phyloP scores from a whole-genome alignment of 805 yeast species.

The Candida pseudofarinosa region DNA sequence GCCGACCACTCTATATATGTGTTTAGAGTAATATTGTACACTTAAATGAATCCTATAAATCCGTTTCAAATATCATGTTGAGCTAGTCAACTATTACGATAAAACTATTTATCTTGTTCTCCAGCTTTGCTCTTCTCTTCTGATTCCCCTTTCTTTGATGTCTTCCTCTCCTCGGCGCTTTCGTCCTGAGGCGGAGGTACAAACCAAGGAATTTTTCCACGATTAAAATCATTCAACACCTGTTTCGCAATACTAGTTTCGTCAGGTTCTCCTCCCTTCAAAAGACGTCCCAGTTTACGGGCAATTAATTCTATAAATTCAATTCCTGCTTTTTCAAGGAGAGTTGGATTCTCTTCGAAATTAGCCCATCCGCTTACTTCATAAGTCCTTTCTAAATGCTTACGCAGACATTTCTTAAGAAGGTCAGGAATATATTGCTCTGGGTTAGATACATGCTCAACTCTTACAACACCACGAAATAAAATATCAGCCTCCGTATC shows the following conservation, averaged over 20 bases:
- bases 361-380: constrained; percentile 85
- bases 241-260: constrained; percentile 89
- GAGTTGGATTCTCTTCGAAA: constrained; percentile 42
- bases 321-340: constrained; percentile 40
- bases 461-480: constrained; percentile 96
- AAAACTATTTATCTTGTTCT: constrained; percentile 10
- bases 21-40: not conserved
- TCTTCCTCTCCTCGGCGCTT: constrained; percentile 50
- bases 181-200: constrained; percentile 85
- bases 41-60: not conserved
- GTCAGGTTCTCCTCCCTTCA: constrained; percentile 98
- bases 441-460: constrained; percentile 93
- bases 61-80: constrained; percentile 6
- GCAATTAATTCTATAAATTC: constrained; percentile 91
- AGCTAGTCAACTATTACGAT: not conserved
- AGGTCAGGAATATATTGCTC: constrained; percentile 93
- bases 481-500: constrained; percentile 90
- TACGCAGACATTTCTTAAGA: constrained; percentile 76
- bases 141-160: constrained; percentile 51
- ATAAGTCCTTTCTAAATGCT: constrained; percentile 92
- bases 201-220: constrained; percentile 98
- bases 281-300: constrained; percentile 84
- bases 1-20: not conserved
- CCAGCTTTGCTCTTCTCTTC: constrained; percentile 30
- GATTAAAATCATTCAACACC: constrained; percentile 87